These are phyloP conservation scores for Penicillium janthinellum DNA, from an alignment of 2,329 filamentous ascomycete genomes.

Conservation along the genomic window DNA sequence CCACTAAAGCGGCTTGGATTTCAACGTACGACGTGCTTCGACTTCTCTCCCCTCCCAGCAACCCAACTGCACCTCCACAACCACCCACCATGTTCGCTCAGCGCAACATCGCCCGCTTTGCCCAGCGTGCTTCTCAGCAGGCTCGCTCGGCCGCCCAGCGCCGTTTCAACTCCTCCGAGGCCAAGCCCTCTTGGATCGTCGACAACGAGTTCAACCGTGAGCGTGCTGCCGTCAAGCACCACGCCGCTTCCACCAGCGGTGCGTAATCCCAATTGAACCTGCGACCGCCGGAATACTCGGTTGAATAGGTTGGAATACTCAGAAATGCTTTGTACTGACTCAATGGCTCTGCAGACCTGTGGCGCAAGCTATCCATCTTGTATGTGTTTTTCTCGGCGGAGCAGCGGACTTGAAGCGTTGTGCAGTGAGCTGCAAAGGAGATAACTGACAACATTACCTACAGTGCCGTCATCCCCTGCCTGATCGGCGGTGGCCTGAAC, in stretches of 20 bases:
- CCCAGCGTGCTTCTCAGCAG: conserved; percentile 64
- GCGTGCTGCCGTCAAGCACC: conserved; percentile 84
- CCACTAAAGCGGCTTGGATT: conserved; percentile 28
- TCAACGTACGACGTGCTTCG: conserved; percentile 27
- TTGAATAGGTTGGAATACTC: not conserved
- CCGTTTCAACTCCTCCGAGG: conserved; percentile 67
- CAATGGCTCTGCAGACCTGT: conserved; percentile 67
- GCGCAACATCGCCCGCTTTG: conserved; percentile 61
- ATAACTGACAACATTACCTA: conserved; percentile 9
- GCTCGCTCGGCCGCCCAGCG: conserved; percentile 65
- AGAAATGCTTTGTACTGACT: conserved; percentile 25
- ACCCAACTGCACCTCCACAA: conserved; percentile 26
- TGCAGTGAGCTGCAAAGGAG: not conserved
- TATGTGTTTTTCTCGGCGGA: conserved; percentile 55
- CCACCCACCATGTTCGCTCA: conserved; percentile 60
- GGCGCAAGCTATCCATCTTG: conserved; percentile 96
- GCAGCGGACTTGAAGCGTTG: not conserved
- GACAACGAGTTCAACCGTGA: conserved; percentile 95
- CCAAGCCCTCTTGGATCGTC: conserved; percentile 60
- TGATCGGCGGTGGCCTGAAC: conserved; percentile 74
- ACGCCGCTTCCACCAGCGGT: conserved; percentile 84
- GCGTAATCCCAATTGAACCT: conserved; percentile 43
- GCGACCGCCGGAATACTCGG: not conserved
- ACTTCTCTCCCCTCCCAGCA: conserved; percentile 21
- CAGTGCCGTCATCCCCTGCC: conserved; percentile 73